Evolutionary conservation across 169 alveolate species (phyloP).

Genomic region (Sarcocystis neurona): DNA sequence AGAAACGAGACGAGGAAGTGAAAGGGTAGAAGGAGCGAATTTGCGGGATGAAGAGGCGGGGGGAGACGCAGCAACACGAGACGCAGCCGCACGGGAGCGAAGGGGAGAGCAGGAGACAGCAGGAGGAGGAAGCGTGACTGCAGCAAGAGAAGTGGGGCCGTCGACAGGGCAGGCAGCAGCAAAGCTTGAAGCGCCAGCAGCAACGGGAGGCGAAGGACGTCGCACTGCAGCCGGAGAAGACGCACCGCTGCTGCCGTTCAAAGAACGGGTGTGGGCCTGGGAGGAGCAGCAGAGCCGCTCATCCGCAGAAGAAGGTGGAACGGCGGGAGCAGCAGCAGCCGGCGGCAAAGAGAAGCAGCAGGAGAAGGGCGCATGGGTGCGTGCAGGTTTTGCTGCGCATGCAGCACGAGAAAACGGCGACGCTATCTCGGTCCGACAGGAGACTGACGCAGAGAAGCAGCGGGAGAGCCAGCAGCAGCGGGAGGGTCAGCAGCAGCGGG

Average conservation of each 20-base stretch:
- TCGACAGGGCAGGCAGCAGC: too few relatives aligned
- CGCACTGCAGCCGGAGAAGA: too few relatives aligned
- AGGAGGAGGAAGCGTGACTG: not conserved
- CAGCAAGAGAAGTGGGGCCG: too few relatives aligned
- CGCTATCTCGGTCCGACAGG: not conserved
- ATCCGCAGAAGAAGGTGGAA: not conserved
- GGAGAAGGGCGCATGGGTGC: not conserved
- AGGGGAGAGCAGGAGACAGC: not conserved
- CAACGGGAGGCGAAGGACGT: too few relatives aligned
- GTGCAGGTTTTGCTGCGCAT: not conserved
- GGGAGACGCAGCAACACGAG: not conserved
- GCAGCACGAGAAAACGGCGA: not conserved
- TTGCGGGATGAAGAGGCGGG: not conserved
- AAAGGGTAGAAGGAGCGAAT: conserved; percentile 21
- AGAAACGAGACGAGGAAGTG: not conserved
- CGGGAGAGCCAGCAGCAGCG: not conserved
- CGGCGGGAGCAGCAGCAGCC: not conserved
- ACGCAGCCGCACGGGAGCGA: not conserved
- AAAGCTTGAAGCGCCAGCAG: too few relatives aligned
- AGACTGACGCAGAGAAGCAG: not conserved
- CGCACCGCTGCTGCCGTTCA: too few relatives aligned
- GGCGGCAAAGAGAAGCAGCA: not conserved
- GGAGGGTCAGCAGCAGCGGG: not conserved
- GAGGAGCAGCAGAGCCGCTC: too few relatives aligned
- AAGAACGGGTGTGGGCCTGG: too few relatives aligned